Evolutionary conservation across 345 rosid genomes (phyloP), one percentile per base, ranked within the genome.

Genomic region (Moringa oleifera): DNA sequence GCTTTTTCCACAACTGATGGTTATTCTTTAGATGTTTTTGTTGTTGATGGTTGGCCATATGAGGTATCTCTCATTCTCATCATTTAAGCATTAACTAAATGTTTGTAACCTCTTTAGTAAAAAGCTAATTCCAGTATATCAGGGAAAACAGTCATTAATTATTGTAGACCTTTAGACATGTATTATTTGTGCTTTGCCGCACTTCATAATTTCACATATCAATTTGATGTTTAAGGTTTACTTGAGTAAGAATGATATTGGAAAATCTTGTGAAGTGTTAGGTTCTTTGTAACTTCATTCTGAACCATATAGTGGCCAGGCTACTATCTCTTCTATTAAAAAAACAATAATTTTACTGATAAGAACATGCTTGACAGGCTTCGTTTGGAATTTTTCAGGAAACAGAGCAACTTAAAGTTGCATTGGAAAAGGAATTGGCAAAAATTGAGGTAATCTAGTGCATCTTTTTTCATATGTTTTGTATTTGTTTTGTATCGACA

Each of bases 21-120:
- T 59, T 94, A 74, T 78, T 94, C 99, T 53, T 79, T 94, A 25
- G 99, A 94, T 82, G 97, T 90, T 66, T 94, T 94, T 78, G 97
- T 94, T 59, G 97, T 94, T 74, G 99, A 94, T 67, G 97, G 99
- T 76, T 94, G 97, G 99, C 96, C 89, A n/a, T 90, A 69, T 69
- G 97, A 94, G 99, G 99, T 90, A 80, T n/a, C 25, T 64, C 45
- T 23, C 19, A 16, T 18, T 50, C 51, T 61, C 58, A 37, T 41
- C 47, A 41, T 41, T 41, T 41, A 41, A 41, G 6, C 17, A 15
- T 5, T 7, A 41, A 11, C 47, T 5, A 16, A 1, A 41, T 41
- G 47, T 15, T 41, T 7, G 47, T 41, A 41, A 41, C 47, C 12
- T 15, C 1, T 7, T 9, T 41, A 41, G 16, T 1, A 15, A 41